Base-by-base conservation (phyloP, 2,329 filamentous ascomycete species). In the Gaeumannomyces sp. region DNA sequence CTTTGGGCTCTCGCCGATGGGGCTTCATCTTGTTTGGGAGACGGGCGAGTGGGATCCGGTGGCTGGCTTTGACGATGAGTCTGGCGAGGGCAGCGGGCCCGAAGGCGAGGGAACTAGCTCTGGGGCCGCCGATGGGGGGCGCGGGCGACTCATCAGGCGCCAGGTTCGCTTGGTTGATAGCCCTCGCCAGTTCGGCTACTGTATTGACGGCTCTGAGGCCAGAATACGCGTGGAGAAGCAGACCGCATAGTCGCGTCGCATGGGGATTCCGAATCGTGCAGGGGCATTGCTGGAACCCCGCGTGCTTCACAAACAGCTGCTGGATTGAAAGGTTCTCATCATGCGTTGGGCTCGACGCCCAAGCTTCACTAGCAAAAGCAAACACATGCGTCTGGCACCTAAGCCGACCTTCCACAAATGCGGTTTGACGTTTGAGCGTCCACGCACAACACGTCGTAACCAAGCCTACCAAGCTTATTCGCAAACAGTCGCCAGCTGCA, bases 21-120 rank as follows among this genome's bases (percentile, higher is more conserved):
- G 77, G 58, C 78, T 94, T 66, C 83, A 81, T 57, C 75, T 98
- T 61, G 78, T 95, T 0, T 96, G 92, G 90, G 92, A 97, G 78
- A 97, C 93, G 11, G 91, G 92, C 27, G 93, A 97, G 75, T 92
- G 90, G 86, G 92, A 97, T 74, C 91, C 91, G 0, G 87, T 92
- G 0, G 83, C 83, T 11, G 82, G 84, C 67, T 85, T 86, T 69
- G 82, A 87, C 67, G 82, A 85, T 5, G 82, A 83, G 35, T 85
- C 85, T 4, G 72, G 70, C 16, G 82, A 83, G 28, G 81, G 79
- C 69, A 83, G 81, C 60, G 83, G 84, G 35, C 82, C 83, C 8
- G 81, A 83, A 35, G 80, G 81, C 7, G 76, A 75, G 16, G 22
- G 8, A 68, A 11, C 69, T 75, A 8, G 75, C 72, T 28, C 73